These are phyloP conservation scores for Hsuehochloa calcarea DNA, from an alignment of 176 grass and related monocot species.

Conservation along the genomic window DNA sequence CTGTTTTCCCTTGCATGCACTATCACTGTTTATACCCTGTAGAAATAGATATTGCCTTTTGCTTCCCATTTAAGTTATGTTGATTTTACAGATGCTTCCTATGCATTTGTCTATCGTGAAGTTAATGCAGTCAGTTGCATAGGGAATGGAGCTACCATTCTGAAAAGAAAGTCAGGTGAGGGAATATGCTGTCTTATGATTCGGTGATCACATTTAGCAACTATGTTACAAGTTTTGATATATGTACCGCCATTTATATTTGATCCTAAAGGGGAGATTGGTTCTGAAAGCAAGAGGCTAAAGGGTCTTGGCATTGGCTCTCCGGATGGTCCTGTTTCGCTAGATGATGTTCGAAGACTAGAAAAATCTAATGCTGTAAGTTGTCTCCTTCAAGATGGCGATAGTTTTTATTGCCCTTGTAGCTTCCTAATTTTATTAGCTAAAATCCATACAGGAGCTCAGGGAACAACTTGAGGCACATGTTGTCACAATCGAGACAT, in stretches of 20 bases:
- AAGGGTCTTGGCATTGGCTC: slow-evolving; percentile 97
- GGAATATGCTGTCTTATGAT: slow-evolving; percentile 14
- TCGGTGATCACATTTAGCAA: neutral
- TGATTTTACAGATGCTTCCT: slow-evolving; percentile 62
- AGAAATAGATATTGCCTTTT: neutral
- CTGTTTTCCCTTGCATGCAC: neutral
- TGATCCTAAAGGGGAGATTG: slow-evolving; percentile 50
- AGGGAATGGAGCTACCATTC: slow-evolving; percentile 44
- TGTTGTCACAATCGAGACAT: slow-evolving; percentile 79
- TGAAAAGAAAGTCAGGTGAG: slow-evolving; percentile 83
- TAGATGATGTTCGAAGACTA: slow-evolving; percentile 86
- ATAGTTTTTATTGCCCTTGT: neutral
- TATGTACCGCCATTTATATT: neutral
- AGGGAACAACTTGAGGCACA: slow-evolving; percentile 91
- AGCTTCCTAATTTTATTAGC: slow-evolving; percentile 21
- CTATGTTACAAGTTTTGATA: slow-evolving; percentile 12
- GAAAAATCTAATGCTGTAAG: slow-evolving; percentile 88
- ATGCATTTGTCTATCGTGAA: slow-evolving; percentile 92
- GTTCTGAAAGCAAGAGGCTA: slow-evolving; percentile 74
- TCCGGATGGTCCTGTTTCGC: slow-evolving; percentile 82
- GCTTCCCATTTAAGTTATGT: slow-evolving; percentile 1
- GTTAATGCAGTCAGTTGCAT: slow-evolving; percentile 34
- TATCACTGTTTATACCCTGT: neutral
- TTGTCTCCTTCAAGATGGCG: slow-evolving; percentile 30
- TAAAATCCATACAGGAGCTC: slow-evolving; percentile 65